Percentiles rank a stretch among this genome's conserved stretches.
Conservation (phyloP, 495 filamentous ascomycete species). For the Penicillium roqueforti region DNA sequence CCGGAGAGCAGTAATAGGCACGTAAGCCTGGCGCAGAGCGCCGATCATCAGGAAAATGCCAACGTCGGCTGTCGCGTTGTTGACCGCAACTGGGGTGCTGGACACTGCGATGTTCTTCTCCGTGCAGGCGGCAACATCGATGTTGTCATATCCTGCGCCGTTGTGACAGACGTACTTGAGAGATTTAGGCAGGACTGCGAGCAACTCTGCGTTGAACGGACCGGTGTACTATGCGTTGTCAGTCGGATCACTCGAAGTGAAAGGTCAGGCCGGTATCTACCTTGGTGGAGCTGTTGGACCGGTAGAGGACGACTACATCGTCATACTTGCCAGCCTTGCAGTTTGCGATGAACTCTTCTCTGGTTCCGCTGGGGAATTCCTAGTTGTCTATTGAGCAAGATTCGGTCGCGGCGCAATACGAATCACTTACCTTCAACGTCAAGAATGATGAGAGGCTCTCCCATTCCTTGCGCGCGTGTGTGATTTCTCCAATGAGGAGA, state of each 20-base stretch:
- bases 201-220: conserved; percentile 55
- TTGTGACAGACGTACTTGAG: conserved; percentile 81
- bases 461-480: conserved; percentile 54
- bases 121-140: conserved; percentile 68
- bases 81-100: conserved; percentile 63
- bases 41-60: conserved; percentile 70
- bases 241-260: background rate
- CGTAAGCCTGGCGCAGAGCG: conserved; percentile 61
- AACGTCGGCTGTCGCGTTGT: conserved; percentile 67
- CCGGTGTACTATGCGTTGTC: conserved; percentile 50
- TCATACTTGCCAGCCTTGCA: conserved; percentile 53
- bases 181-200: conserved; percentile 57
- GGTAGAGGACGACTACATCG: conserved; percentile 54
- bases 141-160: conserved; percentile 81
- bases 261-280: conserved; percentile 26
- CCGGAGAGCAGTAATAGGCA: conserved; percentile 57
- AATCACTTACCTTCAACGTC: conserved; percentile 47
- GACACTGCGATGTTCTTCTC: conserved; percentile 59
- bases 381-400: conserved; percentile 17
- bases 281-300: conserved; percentile 56
- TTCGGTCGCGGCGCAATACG: background rate
- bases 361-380: conserved; percentile 51
- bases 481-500: conserved; percentile 54
- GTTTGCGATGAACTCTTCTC: conserved; percentile 50
- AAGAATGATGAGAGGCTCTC: conserved; percentile 48